Conservation (phyloP, 352 stramenopile species). For the Phytophthora palmivora region DNA sequence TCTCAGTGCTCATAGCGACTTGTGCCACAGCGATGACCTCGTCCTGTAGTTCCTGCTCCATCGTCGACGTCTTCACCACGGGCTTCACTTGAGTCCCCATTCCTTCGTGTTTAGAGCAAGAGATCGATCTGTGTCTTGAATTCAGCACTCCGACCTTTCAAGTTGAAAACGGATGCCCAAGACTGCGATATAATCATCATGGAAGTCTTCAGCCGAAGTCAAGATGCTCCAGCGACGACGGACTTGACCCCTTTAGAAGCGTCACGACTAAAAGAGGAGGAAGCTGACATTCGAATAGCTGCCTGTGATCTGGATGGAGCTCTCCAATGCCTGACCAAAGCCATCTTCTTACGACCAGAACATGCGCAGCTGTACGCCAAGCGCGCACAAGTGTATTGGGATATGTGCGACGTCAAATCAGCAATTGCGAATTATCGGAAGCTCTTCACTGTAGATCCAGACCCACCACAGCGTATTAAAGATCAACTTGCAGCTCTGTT, state of each 20-base stretch:
- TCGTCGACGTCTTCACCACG: slow-evolving; percentile 89
- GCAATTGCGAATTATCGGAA: slow-evolving; percentile 85
- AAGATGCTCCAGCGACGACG: slow-evolving; percentile 18
- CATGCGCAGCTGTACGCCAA: slow-evolving; percentile 64
- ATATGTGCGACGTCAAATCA: slow-evolving; percentile 81
- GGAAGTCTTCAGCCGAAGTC: slow-evolving; percentile 16
- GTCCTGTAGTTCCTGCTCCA: slow-evolving; percentile 87
- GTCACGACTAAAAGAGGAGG: slow-evolving; percentile 50
- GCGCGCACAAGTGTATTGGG: slow-evolving; percentile 72
- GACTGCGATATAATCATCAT: slow-evolving; percentile 9
- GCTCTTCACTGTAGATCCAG: slow-evolving; percentile 62
- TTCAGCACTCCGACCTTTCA: slow-evolving; percentile 29
- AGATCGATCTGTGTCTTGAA: slow-evolving; percentile 3
- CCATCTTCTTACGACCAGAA: slow-evolving; percentile 75
- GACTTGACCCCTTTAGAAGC: slow-evolving; percentile 63
- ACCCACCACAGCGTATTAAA: slow-evolving; percentile 72
- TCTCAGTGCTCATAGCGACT: slow-evolving; percentile 80
- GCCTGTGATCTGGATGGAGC: slow-evolving; percentile 51
- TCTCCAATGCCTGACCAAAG: slow-evolving; percentile 71
- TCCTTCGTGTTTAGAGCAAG: neutral
- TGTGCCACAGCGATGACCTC: slow-evolving; percentile 85
- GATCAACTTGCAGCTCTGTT: slow-evolving; percentile 79
- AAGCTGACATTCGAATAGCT: slow-evolving; percentile 49
- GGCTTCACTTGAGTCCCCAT: slow-evolving; percentile 80
- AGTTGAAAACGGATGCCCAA: neutral